phyloP scores from a whole-genome alignment of 2,329 filamentous ascomycete species.

The Coniochaeta sp. region DNA sequence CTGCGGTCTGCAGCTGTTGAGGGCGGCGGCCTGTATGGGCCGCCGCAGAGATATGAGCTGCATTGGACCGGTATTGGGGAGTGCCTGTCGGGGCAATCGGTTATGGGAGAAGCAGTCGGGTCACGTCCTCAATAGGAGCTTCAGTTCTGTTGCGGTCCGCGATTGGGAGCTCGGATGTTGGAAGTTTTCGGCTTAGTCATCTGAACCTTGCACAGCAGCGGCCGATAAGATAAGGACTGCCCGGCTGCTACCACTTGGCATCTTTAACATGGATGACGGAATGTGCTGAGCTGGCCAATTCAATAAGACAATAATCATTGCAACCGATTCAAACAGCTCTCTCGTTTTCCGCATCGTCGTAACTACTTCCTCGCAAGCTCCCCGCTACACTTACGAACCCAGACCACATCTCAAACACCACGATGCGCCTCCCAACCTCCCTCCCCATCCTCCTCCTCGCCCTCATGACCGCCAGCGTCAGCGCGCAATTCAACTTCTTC shows the following conservation, averaged over 20 bases:
- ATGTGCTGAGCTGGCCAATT: too few relatives aligned
- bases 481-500: slow-evolving; percentile 89
- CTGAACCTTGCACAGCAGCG: not conserved
- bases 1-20: slow-evolving; percentile 27
- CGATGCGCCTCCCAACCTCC: slow-evolving; percentile 22
- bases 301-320: too few relatives aligned
- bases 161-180: slow-evolving; percentile 1
- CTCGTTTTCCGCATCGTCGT: not conserved
- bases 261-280: too few relatives aligned
- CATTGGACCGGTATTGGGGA: slow-evolving; percentile 24
- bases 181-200: slow-evolving; percentile 33
- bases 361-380: not conserved
- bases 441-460: slow-evolving; percentile 44
- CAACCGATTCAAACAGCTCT: too few relatives aligned
- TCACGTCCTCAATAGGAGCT: too few relatives aligned
- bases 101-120: not conserved
- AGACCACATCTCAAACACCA: slow-evolving; percentile 5
- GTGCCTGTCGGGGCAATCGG: not conserved
- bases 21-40: slow-evolving; percentile 37
- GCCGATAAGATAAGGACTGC: slow-evolving; percentile 2
- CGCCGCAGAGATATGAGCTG: slow-evolving; percentile 39
- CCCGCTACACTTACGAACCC: not conserved
- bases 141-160: not conserved
- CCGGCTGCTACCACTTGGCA: not conserved
- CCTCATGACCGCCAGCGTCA: slow-evolving; percentile 51